Percentiles rank a stretch among this genome's conserved stretches.
phyloP scores from a whole-genome alignment of 2,329 filamentous ascomycete species.

The Colletotrichum destructivum region DNA sequence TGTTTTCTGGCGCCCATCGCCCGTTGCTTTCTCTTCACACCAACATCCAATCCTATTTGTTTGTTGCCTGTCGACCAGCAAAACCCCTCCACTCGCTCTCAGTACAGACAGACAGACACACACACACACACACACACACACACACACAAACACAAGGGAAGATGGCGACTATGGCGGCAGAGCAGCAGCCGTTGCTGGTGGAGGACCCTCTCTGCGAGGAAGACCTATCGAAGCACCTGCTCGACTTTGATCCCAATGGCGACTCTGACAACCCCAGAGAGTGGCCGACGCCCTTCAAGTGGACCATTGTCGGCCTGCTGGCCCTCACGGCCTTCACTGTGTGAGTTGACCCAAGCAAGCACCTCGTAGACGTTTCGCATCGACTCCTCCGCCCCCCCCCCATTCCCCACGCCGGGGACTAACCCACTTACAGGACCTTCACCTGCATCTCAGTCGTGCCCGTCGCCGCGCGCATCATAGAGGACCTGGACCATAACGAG shows the following conservation, averaged over 20 bases:
- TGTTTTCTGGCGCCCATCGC: neutral
- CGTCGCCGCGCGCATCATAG: conserved; percentile 65
- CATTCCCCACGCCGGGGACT: neutral
- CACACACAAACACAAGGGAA: neutral
- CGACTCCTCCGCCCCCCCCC: too few species aligned
- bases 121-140: too few species aligned
- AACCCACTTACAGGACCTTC: conserved; percentile 61
- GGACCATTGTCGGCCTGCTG: conserved; percentile 66
- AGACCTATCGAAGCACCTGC: conserved; percentile 34
- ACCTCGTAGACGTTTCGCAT: too few species aligned
- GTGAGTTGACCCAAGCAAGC: conserved; percentile 52
- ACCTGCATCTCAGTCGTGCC: conserved; percentile 71
- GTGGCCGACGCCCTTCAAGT: conserved; percentile 68
- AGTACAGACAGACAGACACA: too few species aligned
- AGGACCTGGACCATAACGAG: conserved; percentile 59
- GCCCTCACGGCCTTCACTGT: conserved; percentile 71
- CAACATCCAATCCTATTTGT: neutral
- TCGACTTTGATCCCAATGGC: conserved; percentile 43
- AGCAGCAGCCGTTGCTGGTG: conserved; percentile 35
- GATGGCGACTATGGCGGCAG: conserved; percentile 18
- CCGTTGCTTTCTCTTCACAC: neutral
- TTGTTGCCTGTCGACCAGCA: neutral
- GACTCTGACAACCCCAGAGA: conserved; percentile 62
- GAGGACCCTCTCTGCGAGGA: conserved; percentile 38
- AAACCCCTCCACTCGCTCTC: neutral